These are phyloP conservation scores for Jackrogersella multiformis DNA, from an alignment of 495 filamentous ascomycete species.

Conservation along the genomic window DNA sequence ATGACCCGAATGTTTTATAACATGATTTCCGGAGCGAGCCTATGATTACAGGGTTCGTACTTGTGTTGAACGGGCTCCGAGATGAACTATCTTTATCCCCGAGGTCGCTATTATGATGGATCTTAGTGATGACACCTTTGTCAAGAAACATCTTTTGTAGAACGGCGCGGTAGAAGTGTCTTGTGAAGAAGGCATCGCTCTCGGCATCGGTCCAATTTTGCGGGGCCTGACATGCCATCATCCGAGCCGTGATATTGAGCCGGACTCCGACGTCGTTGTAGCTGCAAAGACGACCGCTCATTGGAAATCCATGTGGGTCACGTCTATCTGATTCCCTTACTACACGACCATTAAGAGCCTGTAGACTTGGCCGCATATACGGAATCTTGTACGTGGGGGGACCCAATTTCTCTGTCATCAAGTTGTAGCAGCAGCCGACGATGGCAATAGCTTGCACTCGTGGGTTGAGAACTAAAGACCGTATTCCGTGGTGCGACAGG, in stretches of 20 bases:
- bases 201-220: conserved; percentile 86
- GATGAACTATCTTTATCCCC: conserved; percentile 48
- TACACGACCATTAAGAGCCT: conserved; percentile 62
- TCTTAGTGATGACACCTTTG: conserved; percentile 71
- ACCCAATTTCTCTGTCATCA: conserved; percentile 87
- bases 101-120: conserved; percentile 56
- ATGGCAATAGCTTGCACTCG: conserved; percentile 87
- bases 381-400: conserved; percentile 85
- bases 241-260: conserved; percentile 93
- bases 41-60: conserved; percentile 80
- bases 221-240: conserved; percentile 96
- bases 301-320: conserved; percentile 92
- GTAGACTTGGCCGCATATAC: conserved; percentile 68
- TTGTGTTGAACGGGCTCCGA: conserved; percentile 59
- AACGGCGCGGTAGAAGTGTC: conserved; percentile 92
- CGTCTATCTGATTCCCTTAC: conserved; percentile 63
- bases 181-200: conserved; percentile 86
- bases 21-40: conserved; percentile 83
- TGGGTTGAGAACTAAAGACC: conserved; percentile 83
- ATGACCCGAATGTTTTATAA: conserved; percentile 78
- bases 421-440: conserved; percentile 98
- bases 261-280: conserved; percentile 72
- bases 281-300: conserved; percentile 76
- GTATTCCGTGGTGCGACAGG: conserved; percentile 91
- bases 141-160: conserved; percentile 92